Evolutionary conservation across 805 yeast genomes (phyloP).

Genomic region (Saturnispora bothae): DNA sequence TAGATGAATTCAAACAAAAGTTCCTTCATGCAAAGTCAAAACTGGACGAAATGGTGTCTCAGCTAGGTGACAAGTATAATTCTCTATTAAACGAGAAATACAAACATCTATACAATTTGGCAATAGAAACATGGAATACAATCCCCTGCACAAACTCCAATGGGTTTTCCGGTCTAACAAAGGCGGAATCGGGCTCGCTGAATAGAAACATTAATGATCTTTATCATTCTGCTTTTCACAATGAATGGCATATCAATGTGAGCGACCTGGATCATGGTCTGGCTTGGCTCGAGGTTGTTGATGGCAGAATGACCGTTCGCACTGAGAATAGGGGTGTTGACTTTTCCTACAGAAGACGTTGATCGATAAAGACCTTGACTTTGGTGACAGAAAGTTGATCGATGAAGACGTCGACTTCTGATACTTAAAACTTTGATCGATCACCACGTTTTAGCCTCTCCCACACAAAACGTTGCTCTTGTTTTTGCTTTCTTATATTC

Average conservation of each 20-base stretch:
- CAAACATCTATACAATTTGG: not conserved
- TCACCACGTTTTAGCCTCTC: no score
- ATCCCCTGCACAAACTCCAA: slow-evolving; percentile 30
- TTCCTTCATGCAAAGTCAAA: slow-evolving; percentile 52
- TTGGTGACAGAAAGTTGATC: no score
- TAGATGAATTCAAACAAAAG: slow-evolving; percentile 53
- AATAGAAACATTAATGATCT: slow-evolving; percentile 46
- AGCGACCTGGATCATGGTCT: slow-evolving; percentile 50
- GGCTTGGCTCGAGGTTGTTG: slow-evolving; percentile 32
- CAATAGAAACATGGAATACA: slow-evolving; percentile 46
- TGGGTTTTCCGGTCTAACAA: slow-evolving; percentile 15
- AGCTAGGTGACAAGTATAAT: slow-evolving; percentile 43
- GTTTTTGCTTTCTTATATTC: no score
- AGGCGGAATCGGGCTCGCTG: slow-evolving; percentile 31
- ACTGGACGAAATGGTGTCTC: slow-evolving; percentile 53
- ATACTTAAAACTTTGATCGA: no score
- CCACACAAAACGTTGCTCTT: no score
- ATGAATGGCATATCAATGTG: slow-evolving; percentile 68
- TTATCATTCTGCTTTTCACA: slow-evolving; percentile 54
- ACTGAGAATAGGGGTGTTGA: slow-evolving; percentile 41
- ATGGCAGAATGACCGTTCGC: slow-evolving; percentile 24
- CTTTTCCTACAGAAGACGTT: slow-evolving; percentile 35
- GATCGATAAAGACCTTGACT: no score
- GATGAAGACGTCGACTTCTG: no score
- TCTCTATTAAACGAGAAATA: slow-evolving; percentile 20